Evolutionary conservation across 805 yeast genomes (phyloP).

Genomic region (Candida palmyrensis): DNA sequence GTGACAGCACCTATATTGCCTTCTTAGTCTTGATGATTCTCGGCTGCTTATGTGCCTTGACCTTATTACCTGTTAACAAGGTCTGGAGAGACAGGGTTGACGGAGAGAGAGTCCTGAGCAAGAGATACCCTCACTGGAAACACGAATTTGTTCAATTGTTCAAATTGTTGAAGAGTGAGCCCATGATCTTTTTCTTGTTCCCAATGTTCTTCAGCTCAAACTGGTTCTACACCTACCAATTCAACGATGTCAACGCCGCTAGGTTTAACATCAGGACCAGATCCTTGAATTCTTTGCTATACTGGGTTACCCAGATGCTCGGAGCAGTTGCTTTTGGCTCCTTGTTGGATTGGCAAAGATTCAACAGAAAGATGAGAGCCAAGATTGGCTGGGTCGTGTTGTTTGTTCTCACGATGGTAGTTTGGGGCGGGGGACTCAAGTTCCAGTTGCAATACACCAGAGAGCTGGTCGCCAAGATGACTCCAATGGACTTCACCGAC

Average conservation of each 20-base stretch:
- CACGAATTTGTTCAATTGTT: slow-evolving; percentile 40
- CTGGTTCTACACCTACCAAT: slow-evolving; percentile 65
- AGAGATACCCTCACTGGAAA: slow-evolving; percentile 41
- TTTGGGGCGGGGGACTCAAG: slow-evolving; percentile 58
- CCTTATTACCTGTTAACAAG: slow-evolving; percentile 43
- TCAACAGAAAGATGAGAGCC: slow-evolving; percentile 41
- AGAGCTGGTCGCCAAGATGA: slow-evolving; percentile 18
- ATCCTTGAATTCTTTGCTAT: slow-evolving; percentile 54
- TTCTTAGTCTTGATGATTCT: slow-evolving; percentile 46
- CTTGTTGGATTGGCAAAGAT: slow-evolving; percentile 39
- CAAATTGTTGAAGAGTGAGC: slow-evolving; percentile 33
- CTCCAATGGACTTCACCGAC: slow-evolving; percentile 42
- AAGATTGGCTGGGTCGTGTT: slow-evolving; percentile 39
- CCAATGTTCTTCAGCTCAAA: slow-evolving; percentile 62
- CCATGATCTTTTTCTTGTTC: slow-evolving; percentile 44
- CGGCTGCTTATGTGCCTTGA: slow-evolving; percentile 41
- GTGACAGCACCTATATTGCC: slow-evolving; percentile 50
- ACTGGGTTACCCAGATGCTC: slow-evolving; percentile 56
- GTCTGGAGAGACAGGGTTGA: slow-evolving; percentile 41
- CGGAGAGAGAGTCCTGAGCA: slow-evolving; percentile 42
- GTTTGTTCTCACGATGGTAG: slow-evolving; percentile 35
- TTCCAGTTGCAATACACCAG: slow-evolving; percentile 41
- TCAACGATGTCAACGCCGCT: slow-evolving; percentile 51
- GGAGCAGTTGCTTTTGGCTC: slow-evolving; percentile 49
- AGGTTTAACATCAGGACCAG: slow-evolving; percentile 55